phyloP scores from a whole-genome alignment of 2,329 filamentous ascomycete species.

The Fusarium sp. region DNA sequence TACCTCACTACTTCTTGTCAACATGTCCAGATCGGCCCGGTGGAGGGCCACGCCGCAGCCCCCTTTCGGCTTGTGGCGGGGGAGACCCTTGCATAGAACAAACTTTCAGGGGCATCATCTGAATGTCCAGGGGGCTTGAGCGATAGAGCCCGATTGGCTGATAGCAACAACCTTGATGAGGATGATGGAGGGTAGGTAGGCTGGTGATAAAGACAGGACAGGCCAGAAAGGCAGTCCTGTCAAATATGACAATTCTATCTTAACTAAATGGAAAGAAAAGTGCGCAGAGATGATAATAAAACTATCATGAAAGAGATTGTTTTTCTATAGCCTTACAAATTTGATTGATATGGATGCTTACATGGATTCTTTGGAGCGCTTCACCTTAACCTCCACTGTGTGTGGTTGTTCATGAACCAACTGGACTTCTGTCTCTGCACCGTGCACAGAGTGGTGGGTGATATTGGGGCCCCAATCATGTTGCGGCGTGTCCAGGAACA shows the following conservation, averaged over 20 bases:
- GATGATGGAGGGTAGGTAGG: slow-evolving; percentile 56
- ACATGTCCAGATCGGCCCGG: background rate
- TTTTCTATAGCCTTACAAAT: background rate
- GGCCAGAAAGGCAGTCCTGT: background rate
- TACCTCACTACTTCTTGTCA: background rate
- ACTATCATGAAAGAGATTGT: background rate
- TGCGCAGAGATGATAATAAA: background rate
- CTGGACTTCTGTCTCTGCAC: background rate
- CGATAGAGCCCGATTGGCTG: slow-evolving; percentile 50
- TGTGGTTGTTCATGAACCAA: background rate
- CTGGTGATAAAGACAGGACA: background rate
- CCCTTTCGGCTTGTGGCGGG: slow-evolving; percentile 10
- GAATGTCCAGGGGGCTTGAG: slow-evolving; percentile 2
- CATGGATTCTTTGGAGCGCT: no score
- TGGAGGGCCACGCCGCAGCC: background rate
- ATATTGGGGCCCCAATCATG: background rate
- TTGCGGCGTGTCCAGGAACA: background rate
- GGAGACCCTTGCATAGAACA: slow-evolving; percentile 16
- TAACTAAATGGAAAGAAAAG: background rate
- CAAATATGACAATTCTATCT: background rate
- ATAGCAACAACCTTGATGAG: slow-evolving; percentile 50
- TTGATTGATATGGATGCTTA: no score
- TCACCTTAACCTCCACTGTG: background rate
- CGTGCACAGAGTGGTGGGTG: background rate
- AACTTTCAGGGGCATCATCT: slow-evolving; percentile 5